phyloP scores from a whole-genome alignment of 129 eudicot species.

The Smallanthus sonchifolius region DNA sequence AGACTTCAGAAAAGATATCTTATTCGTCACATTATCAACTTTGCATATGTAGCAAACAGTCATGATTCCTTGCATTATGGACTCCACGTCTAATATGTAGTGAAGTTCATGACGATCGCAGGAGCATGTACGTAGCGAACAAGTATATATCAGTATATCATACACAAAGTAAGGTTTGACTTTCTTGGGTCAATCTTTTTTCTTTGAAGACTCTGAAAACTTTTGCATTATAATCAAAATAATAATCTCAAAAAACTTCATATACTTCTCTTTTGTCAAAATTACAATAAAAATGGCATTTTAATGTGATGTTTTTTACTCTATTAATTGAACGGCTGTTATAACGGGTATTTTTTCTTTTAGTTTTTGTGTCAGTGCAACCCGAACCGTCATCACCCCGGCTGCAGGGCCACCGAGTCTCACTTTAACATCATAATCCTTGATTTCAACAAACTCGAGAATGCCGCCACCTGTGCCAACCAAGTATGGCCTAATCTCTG shows the following conservation, averaged over 20 bases:
- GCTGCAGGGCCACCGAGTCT: constrained; percentile 90
- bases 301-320: constrained; percentile 23
- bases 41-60: no score
- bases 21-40: no score
- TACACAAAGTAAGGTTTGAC: no score
- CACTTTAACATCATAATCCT: constrained; percentile 58
- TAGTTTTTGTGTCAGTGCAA: constrained; percentile 83
- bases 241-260: not conserved
- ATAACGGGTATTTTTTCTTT: constrained; percentile 84
- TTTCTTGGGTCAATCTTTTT: no score
- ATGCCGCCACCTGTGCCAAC: constrained; percentile 91
- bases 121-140: no score
- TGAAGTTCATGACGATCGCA: no score
- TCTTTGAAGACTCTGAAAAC: no score
- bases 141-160: no score
- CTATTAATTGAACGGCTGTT: constrained; percentile 72
- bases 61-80: no score
- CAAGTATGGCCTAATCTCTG: constrained; percentile 85
- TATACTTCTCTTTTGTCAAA: not conserved
- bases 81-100: no score
- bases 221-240: no score
- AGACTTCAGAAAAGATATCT: no score
- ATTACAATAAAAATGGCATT: constrained; percentile 6
- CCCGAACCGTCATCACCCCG: constrained; percentile 88
- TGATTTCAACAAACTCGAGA: constrained; percentile 63